These are phyloP conservation scores for Nannochloris sp. DNA, from an alignment of 139 green algal genomes.

Conservation along the genomic window DNA sequence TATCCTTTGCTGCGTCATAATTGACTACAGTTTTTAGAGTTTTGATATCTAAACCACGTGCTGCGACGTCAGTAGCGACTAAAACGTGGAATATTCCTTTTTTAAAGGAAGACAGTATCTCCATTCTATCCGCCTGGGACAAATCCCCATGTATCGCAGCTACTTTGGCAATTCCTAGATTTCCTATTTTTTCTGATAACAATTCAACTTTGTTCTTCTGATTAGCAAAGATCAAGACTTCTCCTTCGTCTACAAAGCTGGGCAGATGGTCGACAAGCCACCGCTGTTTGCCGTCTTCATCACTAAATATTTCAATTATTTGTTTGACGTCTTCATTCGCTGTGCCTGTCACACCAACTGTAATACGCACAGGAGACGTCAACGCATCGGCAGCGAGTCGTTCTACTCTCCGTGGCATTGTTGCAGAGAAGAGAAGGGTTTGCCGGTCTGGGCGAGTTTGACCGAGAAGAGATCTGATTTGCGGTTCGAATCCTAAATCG, in stretches of 20 bases:
- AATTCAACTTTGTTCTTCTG: constrained; percentile 74
- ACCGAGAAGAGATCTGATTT: constrained; percentile 75
- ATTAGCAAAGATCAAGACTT: constrained; percentile 88
- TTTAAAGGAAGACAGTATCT: constrained; percentile 56
- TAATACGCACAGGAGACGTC: constrained; percentile 67
- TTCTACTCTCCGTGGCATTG: constrained; percentile 80
- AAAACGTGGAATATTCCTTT: constrained; percentile 22
- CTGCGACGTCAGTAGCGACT: constrained; percentile 74
- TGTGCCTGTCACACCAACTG: constrained; percentile 40
- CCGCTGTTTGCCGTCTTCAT: constrained; percentile 54
- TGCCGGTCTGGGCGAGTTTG: constrained; percentile 82
- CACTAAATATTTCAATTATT: constrained; percentile 37
- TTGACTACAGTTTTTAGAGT: constrained; percentile 84
- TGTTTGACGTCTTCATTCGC: constrained; percentile 75
- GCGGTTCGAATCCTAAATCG: constrained; percentile 92
- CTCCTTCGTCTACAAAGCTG: constrained; percentile 72
- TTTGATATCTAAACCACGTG: constrained; percentile 73
- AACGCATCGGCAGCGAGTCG: constrained; percentile 68
- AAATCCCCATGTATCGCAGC: constrained; percentile 90
- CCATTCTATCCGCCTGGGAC: constrained; percentile 71
- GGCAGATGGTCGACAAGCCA: constrained; percentile 68
- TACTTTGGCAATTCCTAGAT: constrained; percentile 26
- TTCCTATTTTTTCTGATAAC: constrained; percentile 43
- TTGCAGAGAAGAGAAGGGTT: constrained; percentile 89
- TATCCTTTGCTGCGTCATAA: constrained; percentile 71